phyloP scores from a whole-genome alignment of 306 rosid species.

The Chamaecrista fasciculata region DNA sequence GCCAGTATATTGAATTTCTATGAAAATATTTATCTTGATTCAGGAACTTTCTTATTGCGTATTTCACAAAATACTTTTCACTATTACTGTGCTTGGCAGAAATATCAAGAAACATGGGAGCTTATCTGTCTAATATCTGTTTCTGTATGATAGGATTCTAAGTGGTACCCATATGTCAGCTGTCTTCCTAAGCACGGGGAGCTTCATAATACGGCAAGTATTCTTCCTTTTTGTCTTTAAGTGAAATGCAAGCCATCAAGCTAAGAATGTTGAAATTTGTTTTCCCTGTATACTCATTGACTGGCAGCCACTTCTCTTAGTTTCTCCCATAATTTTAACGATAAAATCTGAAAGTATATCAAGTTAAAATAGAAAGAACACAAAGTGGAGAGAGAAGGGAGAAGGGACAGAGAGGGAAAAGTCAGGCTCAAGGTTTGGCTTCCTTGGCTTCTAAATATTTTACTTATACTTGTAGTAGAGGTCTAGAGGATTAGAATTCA shows the following conservation, averaged over 20 bases:
- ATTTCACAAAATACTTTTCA: not conserved
- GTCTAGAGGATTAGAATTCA: not conserved
- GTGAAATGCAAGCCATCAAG: not conserved
- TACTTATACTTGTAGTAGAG: not conserved
- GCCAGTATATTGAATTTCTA: not conserved
- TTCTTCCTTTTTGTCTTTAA: not conserved
- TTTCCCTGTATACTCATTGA: not conserved
- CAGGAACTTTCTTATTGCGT: constrained; percentile 22
- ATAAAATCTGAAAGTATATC: not conserved
- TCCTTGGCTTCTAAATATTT: not conserved
- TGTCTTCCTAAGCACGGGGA: constrained; percentile 50
- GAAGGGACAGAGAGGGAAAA: not conserved
- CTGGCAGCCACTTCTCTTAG: not conserved
- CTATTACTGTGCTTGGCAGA: constrained; percentile 5
- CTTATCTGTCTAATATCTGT: constrained; percentile 5
- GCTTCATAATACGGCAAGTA: constrained; percentile 68
- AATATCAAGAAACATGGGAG: constrained; percentile 7
- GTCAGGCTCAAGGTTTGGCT: not conserved
- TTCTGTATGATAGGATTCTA: constrained; percentile 48
- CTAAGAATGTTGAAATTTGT: not conserved
- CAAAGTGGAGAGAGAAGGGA: not conserved
- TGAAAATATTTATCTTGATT: constrained; percentile 17
- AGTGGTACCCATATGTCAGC: constrained; percentile 67
- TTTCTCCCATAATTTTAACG: not conserved
- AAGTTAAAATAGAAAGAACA: not conserved